A percentile compares a stretch with the other conserved stretches of the same genome.
These are phyloP conservation scores for Globisporangium iwayamae DNA, from an alignment of 352 stramenopile genomes.

Conservation along the genomic window DNA sequence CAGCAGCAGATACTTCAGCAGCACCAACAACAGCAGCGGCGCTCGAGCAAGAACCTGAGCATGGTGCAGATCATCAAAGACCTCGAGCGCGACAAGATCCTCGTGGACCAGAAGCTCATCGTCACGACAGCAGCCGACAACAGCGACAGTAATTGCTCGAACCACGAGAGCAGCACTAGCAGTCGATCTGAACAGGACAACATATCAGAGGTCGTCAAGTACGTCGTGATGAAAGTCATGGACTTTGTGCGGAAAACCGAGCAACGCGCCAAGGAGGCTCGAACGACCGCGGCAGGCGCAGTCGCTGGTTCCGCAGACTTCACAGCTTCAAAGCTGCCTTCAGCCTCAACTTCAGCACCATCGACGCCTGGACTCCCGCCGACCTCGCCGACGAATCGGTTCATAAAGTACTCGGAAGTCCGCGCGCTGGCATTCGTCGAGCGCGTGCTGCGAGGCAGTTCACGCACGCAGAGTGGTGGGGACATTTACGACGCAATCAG, in stretches of 20 bases:
- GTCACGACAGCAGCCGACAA: constrained; percentile 9
- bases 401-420: constrained; percentile 41
- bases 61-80: constrained; percentile 82
- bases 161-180: constrained; percentile 12
- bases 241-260: constrained; percentile 27
- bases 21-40: constrained; percentile 40
- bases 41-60: constrained; percentile 54
- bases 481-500: constrained; percentile 83
- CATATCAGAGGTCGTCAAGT: constrained; percentile 57
- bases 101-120: constrained; percentile 54
- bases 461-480: constrained; percentile 67
- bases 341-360: background rate
- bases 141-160: background rate
- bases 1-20: constrained; percentile 22
- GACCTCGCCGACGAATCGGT: constrained; percentile 31
- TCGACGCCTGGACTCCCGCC: constrained; percentile 5
- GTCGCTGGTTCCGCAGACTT: background rate
- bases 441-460: constrained; percentile 61
- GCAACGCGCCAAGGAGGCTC: constrained; percentile 10
- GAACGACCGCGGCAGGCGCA: background rate
- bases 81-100: constrained; percentile 60
- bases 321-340: constrained; percentile 4
- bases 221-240: constrained; percentile 48
- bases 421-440: constrained; percentile 66
- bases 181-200: constrained; percentile 31